phyloP scores from a whole-genome alignment of 2,329 filamentous ascomycete species.

The Davidsoniella virescens region DNA sequence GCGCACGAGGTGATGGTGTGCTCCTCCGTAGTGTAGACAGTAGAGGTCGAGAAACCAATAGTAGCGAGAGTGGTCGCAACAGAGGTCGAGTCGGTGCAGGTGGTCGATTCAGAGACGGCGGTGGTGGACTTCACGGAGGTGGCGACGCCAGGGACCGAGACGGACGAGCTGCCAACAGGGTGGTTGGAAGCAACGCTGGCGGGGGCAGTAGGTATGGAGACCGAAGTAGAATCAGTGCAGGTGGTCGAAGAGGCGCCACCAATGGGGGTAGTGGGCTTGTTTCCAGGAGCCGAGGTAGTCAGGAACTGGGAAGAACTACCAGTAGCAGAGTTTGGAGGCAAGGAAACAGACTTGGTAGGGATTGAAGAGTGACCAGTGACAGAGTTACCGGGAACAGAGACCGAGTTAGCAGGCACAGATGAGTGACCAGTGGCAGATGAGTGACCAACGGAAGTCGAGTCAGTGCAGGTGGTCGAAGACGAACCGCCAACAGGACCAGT shows the following conservation, averaged over 20 bases:
- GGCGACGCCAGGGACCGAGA: conserved; percentile 28
- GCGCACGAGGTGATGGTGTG: conserved; percentile 41
- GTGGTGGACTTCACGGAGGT: conserved; percentile 19
- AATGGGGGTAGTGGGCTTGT: background rate
- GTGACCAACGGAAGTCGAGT: conserved; percentile 25
- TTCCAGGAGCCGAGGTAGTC: background rate
- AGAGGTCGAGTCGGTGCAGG: background rate
- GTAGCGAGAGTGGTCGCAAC: background rate
- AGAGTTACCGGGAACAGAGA: conserved; percentile 23
- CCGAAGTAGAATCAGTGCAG: conserved; percentile 30
- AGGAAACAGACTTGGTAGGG: background rate
- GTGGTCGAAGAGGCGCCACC: conserved; percentile 16
- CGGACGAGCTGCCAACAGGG: conserved; percentile 24
- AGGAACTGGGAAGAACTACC: background rate
- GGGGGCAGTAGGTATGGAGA: conserved; percentile 26
- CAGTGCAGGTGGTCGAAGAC: conserved; percentile 17
- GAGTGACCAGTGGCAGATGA: conserved; percentile 32
- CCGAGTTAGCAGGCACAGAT: conserved; percentile 23
- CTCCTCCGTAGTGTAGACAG: conserved; percentile 26
- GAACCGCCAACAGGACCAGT: background rate
- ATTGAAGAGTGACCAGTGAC: background rate
- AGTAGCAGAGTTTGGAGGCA: background rate
- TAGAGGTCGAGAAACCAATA: conserved; percentile 19
- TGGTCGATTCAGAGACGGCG: background rate
- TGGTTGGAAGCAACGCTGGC: conserved; percentile 15